A percentile compares a stretch with the other conserved stretches of the same genome.
Evolutionary conservation across 768 basidiomycete genomes (phyloP).

Genomic region (Terana coerulea): DNA sequence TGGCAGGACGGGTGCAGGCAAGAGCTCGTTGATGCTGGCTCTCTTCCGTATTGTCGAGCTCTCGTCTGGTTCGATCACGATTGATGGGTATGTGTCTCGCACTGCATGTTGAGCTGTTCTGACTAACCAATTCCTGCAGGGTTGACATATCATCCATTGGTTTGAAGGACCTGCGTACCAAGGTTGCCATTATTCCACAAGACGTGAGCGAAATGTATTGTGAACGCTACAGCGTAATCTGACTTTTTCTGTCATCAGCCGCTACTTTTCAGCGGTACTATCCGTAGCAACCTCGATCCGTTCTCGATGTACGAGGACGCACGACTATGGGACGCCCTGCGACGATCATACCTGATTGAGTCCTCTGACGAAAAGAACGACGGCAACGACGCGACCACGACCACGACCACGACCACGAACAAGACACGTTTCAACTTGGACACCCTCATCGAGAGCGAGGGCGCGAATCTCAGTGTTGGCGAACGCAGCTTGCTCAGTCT

Average conservation of each 20-base stretch:
- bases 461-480: constrained; percentile 45
- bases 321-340: constrained; percentile 69
- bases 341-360: constrained; percentile 47
- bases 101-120: not conserved
- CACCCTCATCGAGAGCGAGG: constrained; percentile 49
- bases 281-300: constrained; percentile 53
- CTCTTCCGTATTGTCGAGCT: constrained; percentile 71
- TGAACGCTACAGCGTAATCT: constrained; percentile 18
- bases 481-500: constrained; percentile 47
- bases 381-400: too few species aligned
- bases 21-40: constrained; percentile 60
- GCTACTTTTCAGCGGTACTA: constrained; percentile 54
- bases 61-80: constrained; percentile 49
- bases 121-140: constrained; percentile 27
- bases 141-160: constrained; percentile 69
- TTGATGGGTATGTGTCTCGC: constrained; percentile 49
- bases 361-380: constrained; percentile 16
- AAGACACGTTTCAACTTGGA: constrained; percentile 45
- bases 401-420: constrained; percentile 22
- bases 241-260: constrained; percentile 34
- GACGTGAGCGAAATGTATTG: constrained; percentile 39
- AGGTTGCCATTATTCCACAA: constrained; percentile 65
- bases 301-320: constrained; percentile 63
- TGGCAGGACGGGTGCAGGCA: constrained; percentile 60
- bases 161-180: constrained; percentile 54